Conservation (phyloP, 2,329 filamentous ascomycete genomes). For the Bipolaris oryzae region DNA sequence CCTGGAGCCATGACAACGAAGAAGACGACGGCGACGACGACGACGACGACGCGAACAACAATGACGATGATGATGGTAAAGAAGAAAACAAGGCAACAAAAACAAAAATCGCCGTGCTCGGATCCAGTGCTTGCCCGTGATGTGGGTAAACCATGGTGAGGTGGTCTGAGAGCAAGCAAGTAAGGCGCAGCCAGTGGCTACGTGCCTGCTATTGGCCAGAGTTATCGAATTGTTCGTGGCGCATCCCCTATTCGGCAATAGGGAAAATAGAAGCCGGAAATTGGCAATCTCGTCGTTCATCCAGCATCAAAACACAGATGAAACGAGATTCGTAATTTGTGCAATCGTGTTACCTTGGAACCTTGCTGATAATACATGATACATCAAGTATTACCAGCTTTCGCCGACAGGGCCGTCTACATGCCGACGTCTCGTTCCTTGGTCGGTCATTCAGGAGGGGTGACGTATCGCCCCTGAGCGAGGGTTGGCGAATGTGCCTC, state of each 20-base stretch:
- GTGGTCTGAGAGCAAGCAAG: slow-evolving; percentile 7
- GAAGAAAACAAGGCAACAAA: slow-evolving; percentile 1
- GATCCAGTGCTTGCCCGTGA: slow-evolving; percentile 12
- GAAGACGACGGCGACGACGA: background rate
- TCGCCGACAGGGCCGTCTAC: background rate
- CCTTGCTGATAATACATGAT: slow-evolving; percentile 13
- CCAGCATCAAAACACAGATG: slow-evolving; percentile 15
- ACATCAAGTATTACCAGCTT: slow-evolving; percentile 1
- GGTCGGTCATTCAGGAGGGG: background rate
- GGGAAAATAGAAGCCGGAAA: slow-evolving; percentile 11
- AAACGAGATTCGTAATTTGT: slow-evolving; percentile 23
- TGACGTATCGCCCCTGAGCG: slow-evolving; percentile 1
- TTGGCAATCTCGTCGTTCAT: slow-evolving; percentile 19
- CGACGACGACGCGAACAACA: background rate
- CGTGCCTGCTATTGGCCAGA: slow-evolving; percentile 13
- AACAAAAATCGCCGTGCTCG: slow-evolving; percentile 11
- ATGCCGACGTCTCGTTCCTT: background rate
- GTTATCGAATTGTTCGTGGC: slow-evolving; percentile 2
- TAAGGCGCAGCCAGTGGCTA: slow-evolving; percentile 15
- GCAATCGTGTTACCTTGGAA: slow-evolving; percentile 6
- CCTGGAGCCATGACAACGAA: slow-evolving; percentile 6
- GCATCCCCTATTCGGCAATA: slow-evolving; percentile 4
- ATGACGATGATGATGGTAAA: background rate
- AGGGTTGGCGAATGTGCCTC: slow-evolving; percentile 8
- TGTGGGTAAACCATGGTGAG: slow-evolving; percentile 4